Base-by-base conservation (phyloP, 495 filamentous ascomycete genomes). In the Halenospora varia region DNA sequence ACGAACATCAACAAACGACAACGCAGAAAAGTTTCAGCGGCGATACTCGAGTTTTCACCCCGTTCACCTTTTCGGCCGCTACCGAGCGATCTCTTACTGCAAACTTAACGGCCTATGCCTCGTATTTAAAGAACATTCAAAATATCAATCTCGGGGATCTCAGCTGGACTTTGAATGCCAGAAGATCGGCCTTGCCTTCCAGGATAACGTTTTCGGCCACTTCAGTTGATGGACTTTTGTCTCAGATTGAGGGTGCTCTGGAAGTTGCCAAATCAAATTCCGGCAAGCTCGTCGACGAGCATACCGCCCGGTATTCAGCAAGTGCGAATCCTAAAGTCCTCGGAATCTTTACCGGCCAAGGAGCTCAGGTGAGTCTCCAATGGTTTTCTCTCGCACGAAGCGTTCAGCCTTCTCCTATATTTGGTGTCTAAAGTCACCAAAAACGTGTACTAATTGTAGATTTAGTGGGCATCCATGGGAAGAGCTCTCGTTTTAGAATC, bases 341-440 rank as follows among this genome's bases (percentile, higher is more conserved):
- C n/a, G 77, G 76, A n/a, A 59, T 83, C 2, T 62, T 62, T 29
- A 59, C 49, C 1, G 60, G 60, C n/a, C 60, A 62, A 19, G 60
- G 60, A 10, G 60, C 60, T 2, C 81, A 85, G n/a, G n/a, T n/a
- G n/a, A n/a, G n/a, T n/a, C n/a, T n/a, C n/a, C n/a, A n/a, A n/a
- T n/a, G n/a, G n/a, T n/a, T n/a, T n/a, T n/a, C n/a, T n/a, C n/a
- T n/a, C n/a, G n/a, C n/a, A n/a, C n/a, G n/a, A n/a, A n/a, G n/a
- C n/a, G n/a, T n/a, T n/a, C n/a, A n/a, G n/a, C n/a, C n/a, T n/a
- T n/a, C n/a, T n/a, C n/a, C n/a, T n/a, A n/a, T n/a, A n/a, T n/a
- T n/a, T n/a, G n/a, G n/a, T n/a, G n/a, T n/a, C n/a, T n/a, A n/a
- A n/a, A n/a, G n/a, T n/a, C n/a, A n/a, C n/a, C n/a, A n/a, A n/a